These are phyloP conservation scores for Pouteria glomerata DNA, from an alignment of 148 eudicot species.

Conservation along the genomic window DNA sequence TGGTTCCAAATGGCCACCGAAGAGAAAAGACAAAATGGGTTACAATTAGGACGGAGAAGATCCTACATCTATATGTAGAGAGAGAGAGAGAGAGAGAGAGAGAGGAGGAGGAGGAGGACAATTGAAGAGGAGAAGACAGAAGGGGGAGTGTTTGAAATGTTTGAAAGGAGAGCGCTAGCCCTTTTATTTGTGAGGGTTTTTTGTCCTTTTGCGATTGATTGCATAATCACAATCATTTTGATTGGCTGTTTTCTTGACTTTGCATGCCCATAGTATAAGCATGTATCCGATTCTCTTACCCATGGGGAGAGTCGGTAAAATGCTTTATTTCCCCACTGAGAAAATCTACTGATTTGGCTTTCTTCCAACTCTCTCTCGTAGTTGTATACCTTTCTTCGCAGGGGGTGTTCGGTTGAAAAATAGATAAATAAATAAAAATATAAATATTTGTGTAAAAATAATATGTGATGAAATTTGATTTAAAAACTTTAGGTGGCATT, in stretches of 20 bases:
- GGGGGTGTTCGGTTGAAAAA: no score
- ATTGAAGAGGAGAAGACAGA: not conserved
- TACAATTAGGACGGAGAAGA: not conserved
- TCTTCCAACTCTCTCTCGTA: no score
- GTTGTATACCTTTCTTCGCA: no score
- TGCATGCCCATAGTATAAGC: not conserved
- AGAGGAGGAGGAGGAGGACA: no score
- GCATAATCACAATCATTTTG: not conserved
- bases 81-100: no score
- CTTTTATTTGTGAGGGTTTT: slow-evolving; percentile 6
- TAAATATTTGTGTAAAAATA: no score
- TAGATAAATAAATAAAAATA: no score
- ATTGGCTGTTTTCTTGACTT: slow-evolving; percentile 14
- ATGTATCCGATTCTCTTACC: not conserved
- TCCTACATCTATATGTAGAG: not conserved
- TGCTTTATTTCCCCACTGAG: not conserved
- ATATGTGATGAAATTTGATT: no score
- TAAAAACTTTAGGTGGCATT: no score
- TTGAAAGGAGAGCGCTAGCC: slow-evolving; percentile 9
- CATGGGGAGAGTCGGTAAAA: not conserved
- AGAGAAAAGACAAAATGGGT: not conserved
- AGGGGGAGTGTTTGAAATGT: slow-evolving; percentile 16
- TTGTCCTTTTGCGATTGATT: slow-evolving; percentile 5
- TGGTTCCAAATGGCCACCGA: not conserved
- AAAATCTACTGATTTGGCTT: no score